Evolutionary conservation across 2,329 filamentous ascomycete species (phyloP).

Genomic region (Fusarium dlaminii): DNA sequence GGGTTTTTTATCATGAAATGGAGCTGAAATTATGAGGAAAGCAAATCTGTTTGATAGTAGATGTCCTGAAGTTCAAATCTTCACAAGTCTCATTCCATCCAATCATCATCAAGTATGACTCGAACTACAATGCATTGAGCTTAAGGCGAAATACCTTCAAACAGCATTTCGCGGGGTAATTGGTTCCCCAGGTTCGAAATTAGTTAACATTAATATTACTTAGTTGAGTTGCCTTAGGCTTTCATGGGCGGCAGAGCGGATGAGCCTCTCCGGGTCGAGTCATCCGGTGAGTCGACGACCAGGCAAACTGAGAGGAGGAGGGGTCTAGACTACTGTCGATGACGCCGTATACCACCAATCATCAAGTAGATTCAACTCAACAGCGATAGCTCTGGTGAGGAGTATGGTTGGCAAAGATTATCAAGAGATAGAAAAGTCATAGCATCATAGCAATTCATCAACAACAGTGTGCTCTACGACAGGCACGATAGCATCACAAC

Average conservation of each 20-base stretch:
- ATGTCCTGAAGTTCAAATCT: not conserved
- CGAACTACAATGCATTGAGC: not conserved
- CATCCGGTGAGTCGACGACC: slow-evolving; percentile 16
- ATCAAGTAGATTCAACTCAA: not conserved
- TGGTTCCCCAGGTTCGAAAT: not conserved
- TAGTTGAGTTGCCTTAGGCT: slow-evolving; percentile 8
- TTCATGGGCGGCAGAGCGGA: not conserved
- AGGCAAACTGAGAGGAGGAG: not conserved
- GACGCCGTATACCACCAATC: slow-evolving; percentile 19
- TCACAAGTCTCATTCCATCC: not conserved
- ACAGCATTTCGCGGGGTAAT: slow-evolving; percentile 25
- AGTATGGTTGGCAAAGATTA: not conserved
- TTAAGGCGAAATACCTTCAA: not conserved
- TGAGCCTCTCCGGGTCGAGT: slow-evolving; percentile 17
- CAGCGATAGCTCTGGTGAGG: not conserved
- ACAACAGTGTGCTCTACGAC: slow-evolving; percentile 10
- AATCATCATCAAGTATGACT: slow-evolving; percentile 6
- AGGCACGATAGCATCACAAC: slow-evolving; percentile 34
- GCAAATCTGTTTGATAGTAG: not conserved
- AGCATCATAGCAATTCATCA: not conserved
- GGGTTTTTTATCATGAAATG: not conserved
- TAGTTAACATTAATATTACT: not conserved
- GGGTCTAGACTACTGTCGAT: slow-evolving; percentile 18
- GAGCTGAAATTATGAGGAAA: not conserved
- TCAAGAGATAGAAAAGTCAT: not conserved